Percentiles rank a stretch among this genome's conserved stretches.
Evolutionary conservation across 257 asterid genomes (phyloP).

Genomic region (Scutellaria barbata): DNA sequence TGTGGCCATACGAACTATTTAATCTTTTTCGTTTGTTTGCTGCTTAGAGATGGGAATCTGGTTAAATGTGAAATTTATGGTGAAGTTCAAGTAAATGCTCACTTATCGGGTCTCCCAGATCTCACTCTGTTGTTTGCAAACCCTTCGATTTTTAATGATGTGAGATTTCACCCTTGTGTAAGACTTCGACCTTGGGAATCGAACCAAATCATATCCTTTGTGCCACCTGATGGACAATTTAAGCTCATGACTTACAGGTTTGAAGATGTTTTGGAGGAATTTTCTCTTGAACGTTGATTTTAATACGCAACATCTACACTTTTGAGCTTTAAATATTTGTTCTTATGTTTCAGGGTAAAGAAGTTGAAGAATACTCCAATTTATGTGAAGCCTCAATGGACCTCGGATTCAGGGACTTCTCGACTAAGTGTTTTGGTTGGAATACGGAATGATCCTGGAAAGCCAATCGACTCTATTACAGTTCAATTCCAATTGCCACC

Average conservation of each 20-base stretch:
- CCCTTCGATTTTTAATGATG: slow-evolving; percentile 83
- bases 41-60: slow-evolving; percentile 77
- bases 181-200: slow-evolving; percentile 94
- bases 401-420: slow-evolving; percentile 83
- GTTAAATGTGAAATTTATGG: slow-evolving; percentile 96
- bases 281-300: slow-evolving; percentile 10
- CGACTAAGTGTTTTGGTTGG: slow-evolving; percentile 83
- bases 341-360: slow-evolving; percentile 64
- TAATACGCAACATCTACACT: slow-evolving; percentile 16
- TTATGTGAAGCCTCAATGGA: slow-evolving; percentile 89
- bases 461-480: slow-evolving; percentile 73
- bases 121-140: slow-evolving; percentile 89
- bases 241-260: slow-evolving; percentile 98
- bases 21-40: slow-evolving; percentile 33
- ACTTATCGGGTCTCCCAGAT: slow-evolving; percentile 95
- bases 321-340: background rate
- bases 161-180: slow-evolving; percentile 94
- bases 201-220: slow-evolving; percentile 83
- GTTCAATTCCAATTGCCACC: slow-evolving; percentile 83
- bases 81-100: slow-evolving; percentile 89
- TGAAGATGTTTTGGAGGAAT: slow-evolving; percentile 24
- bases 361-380: slow-evolving; percentile 88
- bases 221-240: slow-evolving; percentile 96
- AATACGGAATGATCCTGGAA: slow-evolving; percentile 80
- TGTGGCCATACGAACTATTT: background rate